Percentiles rank a stretch among this genome's conserved stretches.
Conservation (phyloP, 208 protist genomes). For the Wallacemonas rigidus region DNA sequence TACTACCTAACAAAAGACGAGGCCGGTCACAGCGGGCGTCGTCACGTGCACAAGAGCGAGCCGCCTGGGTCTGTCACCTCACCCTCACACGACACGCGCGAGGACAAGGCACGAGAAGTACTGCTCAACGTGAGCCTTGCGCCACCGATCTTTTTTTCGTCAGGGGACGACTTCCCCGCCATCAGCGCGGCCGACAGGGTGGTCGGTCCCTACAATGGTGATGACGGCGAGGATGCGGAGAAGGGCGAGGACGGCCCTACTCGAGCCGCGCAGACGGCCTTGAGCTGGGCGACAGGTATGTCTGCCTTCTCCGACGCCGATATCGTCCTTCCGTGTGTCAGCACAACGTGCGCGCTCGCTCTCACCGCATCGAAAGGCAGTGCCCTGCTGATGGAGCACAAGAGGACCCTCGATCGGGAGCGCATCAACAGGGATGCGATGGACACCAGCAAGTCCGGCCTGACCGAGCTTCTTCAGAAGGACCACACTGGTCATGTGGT, state of each 20-base stretch:
- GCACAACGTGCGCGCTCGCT: conserved; percentile 43
- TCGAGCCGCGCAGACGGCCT: neutral
- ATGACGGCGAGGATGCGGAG: conserved; percentile 4
- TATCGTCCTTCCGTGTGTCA: conserved; percentile 80
- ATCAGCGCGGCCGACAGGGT: neutral
- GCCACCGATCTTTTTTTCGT: conserved; percentile 67
- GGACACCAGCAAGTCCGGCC: conserved; percentile 72
- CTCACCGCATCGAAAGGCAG: conserved; percentile 63
- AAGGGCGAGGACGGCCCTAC: conserved; percentile 9
- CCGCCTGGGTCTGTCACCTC: neutral
- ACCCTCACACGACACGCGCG: neutral
- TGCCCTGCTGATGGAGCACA: conserved; percentile 42
- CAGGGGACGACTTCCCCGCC: conserved; percentile 66
- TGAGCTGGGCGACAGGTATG: conserved; percentile 19
- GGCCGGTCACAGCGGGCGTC: neutral
- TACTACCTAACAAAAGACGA: conserved; percentile 50
- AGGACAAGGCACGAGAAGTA: conserved; percentile 19
- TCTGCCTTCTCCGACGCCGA: conserved; percentile 38
- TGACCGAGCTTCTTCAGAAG: conserved; percentile 59
- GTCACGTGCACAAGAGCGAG: neutral
- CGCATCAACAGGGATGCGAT: conserved; percentile 57
- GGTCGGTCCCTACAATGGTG: neutral
- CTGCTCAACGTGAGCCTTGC: conserved; percentile 28
- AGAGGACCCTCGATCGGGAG: conserved; percentile 62
- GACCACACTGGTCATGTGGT: conserved; percentile 30